Base-by-base conservation (phyloP, 2,329 filamentous ascomycete species). In the Didymella exigua region DNA sequence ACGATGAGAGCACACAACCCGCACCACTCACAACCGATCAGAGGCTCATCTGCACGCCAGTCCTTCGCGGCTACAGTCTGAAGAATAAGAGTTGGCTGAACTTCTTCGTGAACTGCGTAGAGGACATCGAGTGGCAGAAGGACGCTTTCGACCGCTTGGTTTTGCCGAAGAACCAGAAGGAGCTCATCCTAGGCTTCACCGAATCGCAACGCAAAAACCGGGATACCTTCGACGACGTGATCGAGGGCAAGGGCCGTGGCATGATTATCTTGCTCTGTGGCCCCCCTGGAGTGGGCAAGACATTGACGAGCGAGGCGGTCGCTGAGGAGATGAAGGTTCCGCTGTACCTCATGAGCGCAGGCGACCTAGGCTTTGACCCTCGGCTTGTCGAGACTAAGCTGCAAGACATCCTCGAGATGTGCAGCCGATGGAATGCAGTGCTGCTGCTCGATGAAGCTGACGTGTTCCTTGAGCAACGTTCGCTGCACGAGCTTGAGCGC, bases 31-130 rank as follows among this genome's bases (percentile, higher is more conserved):
- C 83, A 0, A 87, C 92, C 27, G 89, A 95, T 56, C 89, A 96
- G 61, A 88, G 93, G 33, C 79, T 96, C 3, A 87, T 93, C 49
- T 87, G 90, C 8, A 91, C 89, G 4, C 88, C 91, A 0, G 85
- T 95, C 0, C 89, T 96, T 0, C 82, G 93, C 6, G 92, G 91
- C 0, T 96, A 96, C 66, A 86, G 90, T 1, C 93, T 96, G 70
- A 86, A 85, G 4, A 91, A 96, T 75, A 96, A 96, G 77, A 80
- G 91, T 19, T 96, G 92, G 92, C 83, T 96, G 1, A 90, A 96
- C 71, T 91, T 96, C 66, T 87, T 86, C 1, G 86, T 96, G 21
- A 90, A 89, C 0, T 85, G 86, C 1, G 82, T 96, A 58, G 83
- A 84, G 36, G 89, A 95, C 4, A 93, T 96, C 59, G 82, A 86